Base-by-base conservation (phyloP, 441 rosid species). In the Oxalis stricta region DNA sequence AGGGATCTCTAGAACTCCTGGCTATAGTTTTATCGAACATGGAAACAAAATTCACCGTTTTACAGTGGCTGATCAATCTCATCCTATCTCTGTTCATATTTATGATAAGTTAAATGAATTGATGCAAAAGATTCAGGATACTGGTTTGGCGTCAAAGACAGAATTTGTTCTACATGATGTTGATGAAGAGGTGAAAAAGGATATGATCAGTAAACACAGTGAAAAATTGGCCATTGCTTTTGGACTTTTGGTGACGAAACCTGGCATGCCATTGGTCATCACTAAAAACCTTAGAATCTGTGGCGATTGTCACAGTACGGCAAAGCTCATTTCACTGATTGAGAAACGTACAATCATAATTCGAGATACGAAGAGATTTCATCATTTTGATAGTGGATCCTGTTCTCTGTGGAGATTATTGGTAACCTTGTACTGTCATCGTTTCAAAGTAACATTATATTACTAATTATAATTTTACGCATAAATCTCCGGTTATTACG, bases 111-210 rank as follows among this genome's bases (percentile, higher is more conserved):
- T 71, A 12, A 45, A 44, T 37, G 66, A 74, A 46, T 41, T 71
- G 38, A 65, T 60, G 7, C 38, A 35, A 38, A 74, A 65, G 56
- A 58, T 63, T 49, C 50, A 56, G 32, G 65, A 61, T 12, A 33
- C 52, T 2, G 69, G 72, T 39, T 52, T 48, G 21, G 50, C 26
- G 31, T 40, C 70, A 13, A 60, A 43, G 47, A 68, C 72, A 24
- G 77, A 70, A 59, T 70, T 59, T 19, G 70, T 71, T 7, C 59
- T 71, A 18, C 81, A 74, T 45, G 66, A 74, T 52, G 72, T 74
- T 10, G 75, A 60, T 30, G 81, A 74, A 46, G 72, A 68, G 37
- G 58, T 68, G 35, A 70, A 68, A 52, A 70, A 57, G 53, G 69
- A 68, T 42, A 59, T 68, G 72, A 56, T 70, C 36, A 68, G 52